These are phyloP conservation scores for Aspergillus melleus DNA, from an alignment of 2,329 filamentous ascomycete species.

Conservation along the genomic window DNA sequence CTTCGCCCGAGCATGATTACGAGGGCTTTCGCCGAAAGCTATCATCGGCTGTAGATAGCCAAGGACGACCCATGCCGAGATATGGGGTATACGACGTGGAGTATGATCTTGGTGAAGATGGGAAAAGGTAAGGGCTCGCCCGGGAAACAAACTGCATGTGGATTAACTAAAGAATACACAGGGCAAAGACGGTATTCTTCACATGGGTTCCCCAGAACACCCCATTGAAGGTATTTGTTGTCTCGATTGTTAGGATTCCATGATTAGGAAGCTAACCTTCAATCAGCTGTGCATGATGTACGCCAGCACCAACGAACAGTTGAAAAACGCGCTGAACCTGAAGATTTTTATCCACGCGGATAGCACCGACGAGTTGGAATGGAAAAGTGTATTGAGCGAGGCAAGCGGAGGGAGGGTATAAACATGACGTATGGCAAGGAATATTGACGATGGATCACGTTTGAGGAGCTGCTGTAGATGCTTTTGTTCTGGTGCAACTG, in stretches of 20 bases:
- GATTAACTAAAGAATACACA: not conserved
- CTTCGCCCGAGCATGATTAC: conserved; percentile 33
- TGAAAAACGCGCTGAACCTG: conserved; percentile 1
- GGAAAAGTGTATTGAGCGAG: conserved; percentile 2
- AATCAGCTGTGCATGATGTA: conserved; percentile 33
- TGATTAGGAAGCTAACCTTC: not conserved
- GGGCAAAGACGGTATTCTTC: conserved; percentile 1
- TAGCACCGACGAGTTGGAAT: conserved; percentile 7
- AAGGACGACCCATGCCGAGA: conserved; percentile 14
- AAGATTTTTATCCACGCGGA: conserved; percentile 5
- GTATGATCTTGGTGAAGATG: conserved; percentile 38
- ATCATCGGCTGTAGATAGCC: conserved; percentile 25
- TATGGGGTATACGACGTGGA: conserved; percentile 41
- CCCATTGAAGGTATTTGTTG: not conserved
- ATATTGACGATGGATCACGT: not conserved
- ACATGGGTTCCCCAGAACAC: conserved; percentile 2
- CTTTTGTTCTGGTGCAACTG: not conserved
- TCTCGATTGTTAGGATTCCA: not conserved
- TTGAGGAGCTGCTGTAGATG: not conserved
- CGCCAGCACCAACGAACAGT: conserved; percentile 5
- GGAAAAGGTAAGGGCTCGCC: conserved; percentile 28
- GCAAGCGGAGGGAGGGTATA: conserved; percentile 2
- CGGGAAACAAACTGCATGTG: not conserved
- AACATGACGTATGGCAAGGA: not conserved
- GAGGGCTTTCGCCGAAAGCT: conserved; percentile 19